A percentile compares a stretch with the other conserved stretches of the same genome.
phyloP scores from a whole-genome alignment of 2,329 filamentous ascomycete species.

The Arachnomyces sp. region DNA sequence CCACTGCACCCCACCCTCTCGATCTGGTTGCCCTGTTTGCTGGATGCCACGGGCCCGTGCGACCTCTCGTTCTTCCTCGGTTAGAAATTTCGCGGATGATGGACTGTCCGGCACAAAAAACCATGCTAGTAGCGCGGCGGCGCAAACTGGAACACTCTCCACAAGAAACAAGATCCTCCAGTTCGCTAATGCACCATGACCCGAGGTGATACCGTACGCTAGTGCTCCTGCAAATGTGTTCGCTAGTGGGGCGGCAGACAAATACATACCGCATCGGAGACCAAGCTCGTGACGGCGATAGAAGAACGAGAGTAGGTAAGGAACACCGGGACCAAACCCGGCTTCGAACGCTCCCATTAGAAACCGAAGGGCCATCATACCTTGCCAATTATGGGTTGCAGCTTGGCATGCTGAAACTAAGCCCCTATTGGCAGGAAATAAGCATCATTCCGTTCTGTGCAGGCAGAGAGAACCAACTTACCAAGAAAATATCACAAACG shows the following conservation, averaged over 20 bases:
- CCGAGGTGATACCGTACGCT: conserved; percentile 58
- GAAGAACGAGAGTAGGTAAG: conserved; percentile 50
- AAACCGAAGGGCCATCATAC: conserved; percentile 44
- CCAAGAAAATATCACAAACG: conserved; percentile 36
- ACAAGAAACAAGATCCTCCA: conserved; percentile 62
- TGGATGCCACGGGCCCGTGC: conserved; percentile 48
- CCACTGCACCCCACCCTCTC: conserved; percentile 34
- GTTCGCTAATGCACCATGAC: conserved; percentile 47
- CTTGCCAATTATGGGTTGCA: conserved; percentile 36
- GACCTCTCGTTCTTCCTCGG: conserved; percentile 50
- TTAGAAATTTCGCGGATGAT: conserved; percentile 48
- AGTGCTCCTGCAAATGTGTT: conserved; percentile 69
- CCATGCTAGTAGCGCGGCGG: conserved; percentile 49
- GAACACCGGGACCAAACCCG: conserved; percentile 39
- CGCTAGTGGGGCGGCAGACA: conserved; percentile 57
- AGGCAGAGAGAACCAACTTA: conserved; percentile 21
- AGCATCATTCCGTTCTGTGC: too few relatives aligned
- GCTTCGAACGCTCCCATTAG: conserved; percentile 42
- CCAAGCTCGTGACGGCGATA: conserved; percentile 53
- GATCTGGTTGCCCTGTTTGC: conserved; percentile 43
- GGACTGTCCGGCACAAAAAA: conserved; percentile 50
- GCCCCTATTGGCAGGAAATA: conserved; percentile 30
- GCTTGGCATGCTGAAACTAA: conserved; percentile 42
- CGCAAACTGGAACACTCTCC: conserved; percentile 55
- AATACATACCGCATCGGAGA: conserved; percentile 49